A percentile compares a stretch with the other conserved stretches of the same genome.
Conservation (phyloP, 305 asterid genomes). For the Solanum hybrid region DNA sequence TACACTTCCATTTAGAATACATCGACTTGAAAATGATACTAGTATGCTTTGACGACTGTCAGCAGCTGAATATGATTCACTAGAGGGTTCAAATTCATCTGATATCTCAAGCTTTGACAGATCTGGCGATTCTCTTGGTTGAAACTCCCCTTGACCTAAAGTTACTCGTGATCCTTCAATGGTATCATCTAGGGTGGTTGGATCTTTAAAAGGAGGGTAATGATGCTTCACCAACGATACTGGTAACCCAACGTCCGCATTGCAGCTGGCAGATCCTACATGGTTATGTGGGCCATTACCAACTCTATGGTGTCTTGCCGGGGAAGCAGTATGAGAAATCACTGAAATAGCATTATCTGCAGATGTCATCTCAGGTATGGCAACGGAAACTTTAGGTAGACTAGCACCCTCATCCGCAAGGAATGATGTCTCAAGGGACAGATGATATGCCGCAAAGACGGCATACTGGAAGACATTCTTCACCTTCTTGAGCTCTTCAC, state of each 20-base stretch:
- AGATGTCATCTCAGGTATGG: not conserved
- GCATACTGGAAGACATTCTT: slow-evolving; percentile 73
- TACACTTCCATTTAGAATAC: slow-evolving; percentile 52
- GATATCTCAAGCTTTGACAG: slow-evolving; percentile 18
- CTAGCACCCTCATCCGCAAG: slow-evolving; percentile 94
- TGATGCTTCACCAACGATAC: slow-evolving; percentile 42
- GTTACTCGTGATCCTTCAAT: slow-evolving; percentile 14
- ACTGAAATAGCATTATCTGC: slow-evolving; percentile 22
- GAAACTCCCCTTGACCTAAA: slow-evolving; percentile 27
- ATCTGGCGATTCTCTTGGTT: slow-evolving; percentile 31
- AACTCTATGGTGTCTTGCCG: not conserved
- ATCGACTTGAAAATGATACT: slow-evolving; percentile 82
- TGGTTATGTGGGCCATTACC: not conserved
- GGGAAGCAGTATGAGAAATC: not conserved
- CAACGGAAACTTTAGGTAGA: slow-evolving; percentile 43
- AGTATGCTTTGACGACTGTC: slow-evolving; percentile 67
- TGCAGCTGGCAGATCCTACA: slow-evolving; percentile 4
- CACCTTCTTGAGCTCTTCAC: slow-evolving; percentile 74
- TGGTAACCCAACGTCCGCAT: slow-evolving; percentile 36
- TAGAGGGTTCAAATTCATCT: slow-evolving; percentile 32
- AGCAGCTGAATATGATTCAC: slow-evolving; percentile 38
- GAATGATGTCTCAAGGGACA: slow-evolving; percentile 80
- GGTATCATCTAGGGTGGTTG: slow-evolving; percentile 7
- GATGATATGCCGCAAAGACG: slow-evolving; percentile 90
- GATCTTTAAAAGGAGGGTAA: not conserved